Conservation (phyloP, 768 basidiomycete genomes). For the Mycena epipterygia region DNA sequence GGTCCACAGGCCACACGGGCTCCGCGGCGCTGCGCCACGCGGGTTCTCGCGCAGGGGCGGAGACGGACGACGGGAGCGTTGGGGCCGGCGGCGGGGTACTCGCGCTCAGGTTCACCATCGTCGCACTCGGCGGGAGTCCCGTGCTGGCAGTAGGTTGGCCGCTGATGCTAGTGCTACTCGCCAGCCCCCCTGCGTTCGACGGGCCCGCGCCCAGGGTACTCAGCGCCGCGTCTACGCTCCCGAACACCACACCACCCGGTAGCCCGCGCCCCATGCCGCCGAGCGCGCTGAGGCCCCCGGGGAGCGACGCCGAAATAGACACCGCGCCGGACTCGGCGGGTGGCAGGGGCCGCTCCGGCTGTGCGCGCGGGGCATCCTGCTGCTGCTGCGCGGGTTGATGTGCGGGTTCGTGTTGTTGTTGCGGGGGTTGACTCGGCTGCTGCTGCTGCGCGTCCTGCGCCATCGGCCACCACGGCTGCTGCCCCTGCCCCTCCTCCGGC, state of each 20-base stretch:
- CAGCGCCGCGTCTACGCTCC: slow-evolving; percentile 21
- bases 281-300: slow-evolving; percentile 5
- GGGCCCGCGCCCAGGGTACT: neutral
- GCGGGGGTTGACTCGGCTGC: neutral
- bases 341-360: slow-evolving; percentile 26
- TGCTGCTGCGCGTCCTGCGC: neutral
- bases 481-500: neutral
- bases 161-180: neutral
- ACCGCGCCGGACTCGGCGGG: slow-evolving; percentile 31
- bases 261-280: neutral
- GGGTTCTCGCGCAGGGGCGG: slow-evolving; percentile 5
- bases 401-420: neutral
- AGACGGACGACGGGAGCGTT: neutral
- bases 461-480: neutral
- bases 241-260: slow-evolving; percentile 20
- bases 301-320: slow-evolving; percentile 1
- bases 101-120: neutral
- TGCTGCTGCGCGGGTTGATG: neutral
- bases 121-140: slow-evolving; percentile 7
- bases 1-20: slow-evolving; percentile 24
- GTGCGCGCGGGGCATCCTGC: neutral
- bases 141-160: neutral
- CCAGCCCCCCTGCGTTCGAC: neutral
- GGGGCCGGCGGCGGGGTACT: slow-evolving; percentile 20
- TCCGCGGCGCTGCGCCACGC: slow-evolving; percentile 11